phyloP scores from a whole-genome alignment of 2,329 filamentous ascomycete genomes.

The Ceratocystis eucalypticola region DNA sequence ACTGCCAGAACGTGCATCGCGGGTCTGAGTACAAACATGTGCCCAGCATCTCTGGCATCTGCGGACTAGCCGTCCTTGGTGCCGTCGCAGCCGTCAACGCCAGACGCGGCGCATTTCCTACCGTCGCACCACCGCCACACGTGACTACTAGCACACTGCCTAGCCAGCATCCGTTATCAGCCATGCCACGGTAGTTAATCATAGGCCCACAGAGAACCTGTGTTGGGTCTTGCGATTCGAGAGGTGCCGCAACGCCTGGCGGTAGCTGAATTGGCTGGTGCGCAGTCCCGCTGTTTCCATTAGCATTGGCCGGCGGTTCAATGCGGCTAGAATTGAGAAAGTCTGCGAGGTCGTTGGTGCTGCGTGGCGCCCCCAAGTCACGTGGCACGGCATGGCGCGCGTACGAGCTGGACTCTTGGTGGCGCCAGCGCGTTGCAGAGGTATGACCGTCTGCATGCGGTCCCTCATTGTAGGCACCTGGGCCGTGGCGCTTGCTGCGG shows the following conservation, averaged over 20 bases:
- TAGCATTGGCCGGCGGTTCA: constrained; percentile 27
- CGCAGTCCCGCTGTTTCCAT: constrained; percentile 27
- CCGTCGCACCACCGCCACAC: constrained; percentile 41
- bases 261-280: constrained; percentile 38
- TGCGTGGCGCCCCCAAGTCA: constrained; percentile 28
- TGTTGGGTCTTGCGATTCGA: constrained; percentile 32
- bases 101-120: constrained; percentile 11
- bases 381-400: constrained; percentile 36
- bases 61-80: constrained; percentile 4
- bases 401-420: constrained; percentile 48
- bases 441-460: constrained; percentile 28
- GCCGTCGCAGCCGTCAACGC: constrained; percentile 6
- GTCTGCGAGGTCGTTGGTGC: constrained; percentile 39
- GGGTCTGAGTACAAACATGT: constrained; percentile 51
- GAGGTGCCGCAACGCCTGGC: constrained; percentile 17
- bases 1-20: constrained; percentile 81
- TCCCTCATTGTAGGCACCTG: constrained; percentile 20
- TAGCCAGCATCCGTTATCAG: constrained; percentile 56
- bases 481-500: neutral
- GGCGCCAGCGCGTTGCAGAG: constrained; percentile 46
- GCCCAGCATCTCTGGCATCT: constrained; percentile 32
- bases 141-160: constrained; percentile 79
- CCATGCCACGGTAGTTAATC: constrained; percentile 63
- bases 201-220: constrained; percentile 60
- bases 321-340: constrained; percentile 44